Base-by-base conservation (phyloP, 352 stramenopile species). In the Phytophthora podocarpi region DNA sequence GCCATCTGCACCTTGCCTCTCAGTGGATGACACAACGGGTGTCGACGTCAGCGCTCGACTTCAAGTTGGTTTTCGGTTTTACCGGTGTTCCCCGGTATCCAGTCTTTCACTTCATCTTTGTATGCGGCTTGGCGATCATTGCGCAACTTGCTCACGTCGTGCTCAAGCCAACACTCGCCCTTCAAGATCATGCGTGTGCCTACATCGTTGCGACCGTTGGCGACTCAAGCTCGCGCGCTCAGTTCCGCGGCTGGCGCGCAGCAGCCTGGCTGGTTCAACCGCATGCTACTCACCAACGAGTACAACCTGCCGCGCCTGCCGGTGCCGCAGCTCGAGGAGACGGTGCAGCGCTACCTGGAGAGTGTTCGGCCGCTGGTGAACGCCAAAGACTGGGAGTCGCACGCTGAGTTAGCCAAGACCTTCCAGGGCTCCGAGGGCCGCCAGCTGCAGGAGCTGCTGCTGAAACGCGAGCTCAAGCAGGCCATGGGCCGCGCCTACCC, bases 261-360 rank as follows among this genome's bases (percentile, higher is more conserved):
- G 59, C 72, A 77, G 43, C 80, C 80, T 24, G 76, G 77, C 11
- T 91, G 82, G 82, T 91, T 88, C 64, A 80, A 85, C 40, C 80
- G 82, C 61, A 89, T 91, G 78, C 76, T 83, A 24, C 53, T 67
- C 50, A 91, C 82, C 34, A 91, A 91, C 59, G 80, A 89, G 71
- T 91, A 82, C 70, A 83, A 93, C 48, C 53, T 91, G 35, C 80
- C 82, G 26, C 80, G 82, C 27, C 59, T 98, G 43, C 90, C 93
- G 2, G 89, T 98, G 59, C 95, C 95, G 27, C 76, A 82, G 21
- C 75, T 98, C 8, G 76, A 93, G 40, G 87, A 97, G 56, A 98
- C 95, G 40, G 55, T 97, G 36, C 55, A 84, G 49, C 91, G 87
- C 42, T 97, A 98, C 58, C 64, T 94, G 23, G 71, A 79, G 34